Conservation (phyloP, 2,329 filamentous ascomycete genomes). For the Gnomoniopsis sp. region DNA sequence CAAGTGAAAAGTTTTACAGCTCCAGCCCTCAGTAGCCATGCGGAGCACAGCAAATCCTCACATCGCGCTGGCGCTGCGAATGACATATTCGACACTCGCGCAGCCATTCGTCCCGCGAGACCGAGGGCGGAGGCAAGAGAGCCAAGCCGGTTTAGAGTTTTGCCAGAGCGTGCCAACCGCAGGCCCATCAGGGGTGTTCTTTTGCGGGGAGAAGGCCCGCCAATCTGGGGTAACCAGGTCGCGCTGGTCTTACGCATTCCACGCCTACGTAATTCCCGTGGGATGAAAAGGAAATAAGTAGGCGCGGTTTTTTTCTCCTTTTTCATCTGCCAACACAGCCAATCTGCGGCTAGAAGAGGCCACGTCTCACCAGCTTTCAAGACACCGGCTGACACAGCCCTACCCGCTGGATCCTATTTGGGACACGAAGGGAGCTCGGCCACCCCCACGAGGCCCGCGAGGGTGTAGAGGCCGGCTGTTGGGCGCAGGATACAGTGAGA, state of each 20-base stretch:
- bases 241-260: background rate
- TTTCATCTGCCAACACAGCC: background rate
- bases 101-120: too few species aligned
- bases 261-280: too few species aligned
- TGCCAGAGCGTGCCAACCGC: conserved; percentile 4
- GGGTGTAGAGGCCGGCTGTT: background rate
- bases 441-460: background rate
- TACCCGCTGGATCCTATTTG: background rate
- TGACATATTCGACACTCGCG: too few species aligned
- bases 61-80: too few species aligned
- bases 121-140: too few species aligned
- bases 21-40: background rate
- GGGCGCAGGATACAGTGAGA: background rate
- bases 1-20: background rate
- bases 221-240: background rate
- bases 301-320: background rate
- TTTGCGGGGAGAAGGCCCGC: conserved; percentile 2
- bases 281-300: background rate
- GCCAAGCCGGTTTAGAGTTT: conserved; percentile 5
- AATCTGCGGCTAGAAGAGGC: background rate
- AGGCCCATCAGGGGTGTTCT: conserved; percentile 4
- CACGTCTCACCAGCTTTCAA: background rate
- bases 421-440: background rate
- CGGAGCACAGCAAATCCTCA: too few species aligned
- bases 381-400: background rate